These are phyloP conservation scores for Neoarthrinium moseri DNA, from an alignment of 2,329 filamentous ascomycete species.

Conservation along the genomic window DNA sequence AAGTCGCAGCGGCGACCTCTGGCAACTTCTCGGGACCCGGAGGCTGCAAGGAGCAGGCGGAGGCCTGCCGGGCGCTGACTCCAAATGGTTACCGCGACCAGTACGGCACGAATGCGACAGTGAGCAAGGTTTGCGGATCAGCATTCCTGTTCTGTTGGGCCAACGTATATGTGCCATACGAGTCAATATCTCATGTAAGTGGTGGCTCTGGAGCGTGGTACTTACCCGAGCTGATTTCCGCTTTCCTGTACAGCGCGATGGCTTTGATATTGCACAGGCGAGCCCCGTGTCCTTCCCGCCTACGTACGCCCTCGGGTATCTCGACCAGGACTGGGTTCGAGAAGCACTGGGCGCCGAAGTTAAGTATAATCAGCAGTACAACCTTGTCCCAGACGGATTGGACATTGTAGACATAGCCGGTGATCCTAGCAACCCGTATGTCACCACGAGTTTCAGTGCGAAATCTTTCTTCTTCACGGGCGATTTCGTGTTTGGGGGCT, in stretches of 20 bases:
- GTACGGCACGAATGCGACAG: conserved; percentile 1
- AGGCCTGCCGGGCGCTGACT: not conserved
- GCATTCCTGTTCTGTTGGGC: conserved; percentile 7
- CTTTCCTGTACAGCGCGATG: not conserved
- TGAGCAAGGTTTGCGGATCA: not conserved
- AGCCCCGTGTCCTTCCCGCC: conserved; percentile 47
- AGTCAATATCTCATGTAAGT: conserved; percentile 13
- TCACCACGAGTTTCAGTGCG: no score
- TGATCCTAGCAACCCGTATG: no score
- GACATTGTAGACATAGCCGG: no score
- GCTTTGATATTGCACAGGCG: conserved; percentile 54
- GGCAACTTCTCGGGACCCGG: conserved; percentile 20
- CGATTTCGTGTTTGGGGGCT: conserved; percentile 2
- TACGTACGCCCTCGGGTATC: conserved; percentile 50
- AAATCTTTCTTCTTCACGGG: not conserved
- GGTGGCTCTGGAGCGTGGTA: not conserved
- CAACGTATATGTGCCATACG: conserved; percentile 11
- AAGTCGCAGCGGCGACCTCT: conserved; percentile 43
- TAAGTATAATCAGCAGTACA: conserved; percentile 44
- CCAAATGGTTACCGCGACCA: conserved; percentile 4
- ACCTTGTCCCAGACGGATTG: no score
- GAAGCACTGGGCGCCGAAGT: conserved; percentile 55
- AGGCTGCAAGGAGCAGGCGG: conserved; percentile 1
- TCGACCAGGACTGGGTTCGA: conserved; percentile 55
- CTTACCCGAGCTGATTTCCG: no score